These are phyloP conservation scores for Boechera divaricarpa DNA, from an alignment of 345 rosid species.

Conservation along the genomic window DNA sequence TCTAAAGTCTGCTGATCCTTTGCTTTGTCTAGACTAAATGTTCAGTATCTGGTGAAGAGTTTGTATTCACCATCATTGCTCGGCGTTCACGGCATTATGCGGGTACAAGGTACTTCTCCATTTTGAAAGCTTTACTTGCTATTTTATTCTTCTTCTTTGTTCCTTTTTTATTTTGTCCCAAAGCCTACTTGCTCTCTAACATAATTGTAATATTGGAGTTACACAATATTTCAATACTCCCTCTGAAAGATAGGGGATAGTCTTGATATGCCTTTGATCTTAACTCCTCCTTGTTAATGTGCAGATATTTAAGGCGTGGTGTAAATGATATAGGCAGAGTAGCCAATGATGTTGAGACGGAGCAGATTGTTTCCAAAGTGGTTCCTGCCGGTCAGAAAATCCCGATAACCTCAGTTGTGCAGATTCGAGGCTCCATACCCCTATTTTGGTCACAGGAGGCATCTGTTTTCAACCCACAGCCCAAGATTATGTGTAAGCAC, in stretches of 20 bases:
- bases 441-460: slow-evolving; percentile 93
- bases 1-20: slow-evolving; percentile 12
- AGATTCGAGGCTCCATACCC: slow-evolving; percentile 93
- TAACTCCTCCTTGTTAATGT: slow-evolving; percentile 26
- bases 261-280: slow-evolving; percentile 15
- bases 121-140: slow-evolving; percentile 9
- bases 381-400: slow-evolving; percentile 61
- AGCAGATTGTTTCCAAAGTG: slow-evolving; percentile 83
- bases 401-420: slow-evolving; percentile 86
- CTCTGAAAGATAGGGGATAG: neutral
- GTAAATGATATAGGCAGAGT: slow-evolving; percentile 87
- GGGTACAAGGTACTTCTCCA: slow-evolving; percentile 78
- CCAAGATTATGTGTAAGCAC: slow-evolving; percentile 77
- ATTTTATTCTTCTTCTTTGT: neutral
- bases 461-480: slow-evolving; percentile 75
- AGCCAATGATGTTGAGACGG: slow-evolving; percentile 98
- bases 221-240: slow-evolving; percentile 15
- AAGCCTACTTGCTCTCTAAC: slow-evolving; percentile 5
- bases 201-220: neutral
- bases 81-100: slow-evolving; percentile 96
- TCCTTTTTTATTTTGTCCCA: slow-evolving; percentile 22
- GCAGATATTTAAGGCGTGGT: slow-evolving; percentile 91
- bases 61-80: slow-evolving; percentile 78
- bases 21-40: slow-evolving; percentile 58
- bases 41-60: slow-evolving; percentile 61